Percentiles rank a stretch among this genome's conserved stretches.
Evolutionary conservation across 1,139 yeast species (phyloP).

Genomic region (Taphrina flavorubra): DNA sequence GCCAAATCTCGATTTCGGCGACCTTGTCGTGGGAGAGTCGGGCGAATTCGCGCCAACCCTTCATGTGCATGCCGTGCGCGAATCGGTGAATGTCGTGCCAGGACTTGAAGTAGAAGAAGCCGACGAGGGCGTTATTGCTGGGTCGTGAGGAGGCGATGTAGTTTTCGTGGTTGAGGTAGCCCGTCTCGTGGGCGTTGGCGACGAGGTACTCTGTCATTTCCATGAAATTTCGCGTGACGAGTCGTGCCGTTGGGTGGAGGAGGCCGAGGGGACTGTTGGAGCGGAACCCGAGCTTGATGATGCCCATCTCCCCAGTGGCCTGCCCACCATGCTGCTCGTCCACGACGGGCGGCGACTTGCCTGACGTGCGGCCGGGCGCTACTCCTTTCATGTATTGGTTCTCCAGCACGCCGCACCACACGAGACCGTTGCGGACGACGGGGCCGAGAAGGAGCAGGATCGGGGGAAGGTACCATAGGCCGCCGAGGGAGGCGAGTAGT

Average conservation of each 20-base stretch:
- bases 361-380: conserved; percentile 4
- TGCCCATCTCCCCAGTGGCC: not conserved
- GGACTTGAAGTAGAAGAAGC: conserved; percentile 16
- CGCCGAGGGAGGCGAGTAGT: not conserved
- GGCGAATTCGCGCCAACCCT: conserved; percentile 10
- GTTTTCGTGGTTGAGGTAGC: conserved; percentile 18
- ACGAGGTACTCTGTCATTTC: conserved; percentile 17
- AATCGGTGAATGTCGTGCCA: conserved; percentile 20
- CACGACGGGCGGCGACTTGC: not conserved
- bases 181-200: conserved; percentile 1
- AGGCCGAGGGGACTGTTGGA: conserved; percentile 25
- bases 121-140: conserved; percentile 4
- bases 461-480: conserved; percentile 7
- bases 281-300: conserved; percentile 14
- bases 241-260: conserved; percentile 10
- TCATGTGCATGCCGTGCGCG: conserved; percentile 22
- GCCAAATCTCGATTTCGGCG: conserved; percentile 12
- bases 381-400: not conserved
- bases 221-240: conserved; percentile 1
- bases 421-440: not conserved
- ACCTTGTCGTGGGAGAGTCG: not conserved
- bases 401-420: not conserved
- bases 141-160: not conserved
- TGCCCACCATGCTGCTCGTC: not conserved
- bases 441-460: conserved; percentile 2